phyloP scores from a whole-genome alignment of 805 yeast genomes.

The Candida pseudoglaebosa region DNA sequence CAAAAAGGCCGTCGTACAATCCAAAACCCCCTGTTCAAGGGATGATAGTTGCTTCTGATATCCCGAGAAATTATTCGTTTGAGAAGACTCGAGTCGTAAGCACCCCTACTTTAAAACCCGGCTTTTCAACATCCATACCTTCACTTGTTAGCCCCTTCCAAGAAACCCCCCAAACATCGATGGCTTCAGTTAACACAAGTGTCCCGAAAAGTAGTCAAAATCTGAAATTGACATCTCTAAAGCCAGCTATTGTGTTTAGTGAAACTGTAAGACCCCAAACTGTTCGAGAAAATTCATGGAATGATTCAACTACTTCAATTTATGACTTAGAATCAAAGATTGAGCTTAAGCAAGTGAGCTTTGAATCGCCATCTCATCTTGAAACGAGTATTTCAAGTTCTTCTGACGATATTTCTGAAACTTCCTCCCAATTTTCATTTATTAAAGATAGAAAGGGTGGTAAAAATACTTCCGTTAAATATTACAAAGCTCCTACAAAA shows the following conservation, averaged over 20 bases:
- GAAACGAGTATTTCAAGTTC: not conserved
- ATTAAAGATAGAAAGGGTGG: constrained; percentile 39
- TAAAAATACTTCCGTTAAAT: constrained; percentile 41
- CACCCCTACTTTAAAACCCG: not conserved
- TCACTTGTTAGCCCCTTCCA: not conserved
- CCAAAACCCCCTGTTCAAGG: not conserved
- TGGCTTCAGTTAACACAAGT: not conserved
- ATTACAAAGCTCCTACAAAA: constrained; percentile 31
- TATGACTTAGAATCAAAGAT: constrained; percentile 12
- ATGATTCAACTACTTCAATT: constrained; percentile 6
- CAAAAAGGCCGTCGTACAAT: not conserved
- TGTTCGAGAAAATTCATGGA: not conserved
- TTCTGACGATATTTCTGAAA: constrained; percentile 10
- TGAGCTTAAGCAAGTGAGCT: constrained; percentile 10
- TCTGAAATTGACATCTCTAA: not conserved
- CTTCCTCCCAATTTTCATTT: constrained; percentile 40
- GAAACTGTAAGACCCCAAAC: not conserved
- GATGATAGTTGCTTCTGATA: not conserved
- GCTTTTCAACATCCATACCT: constrained; percentile 2
- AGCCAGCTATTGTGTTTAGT: constrained; percentile 1
- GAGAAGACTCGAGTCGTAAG: not conserved
- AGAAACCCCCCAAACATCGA: constrained; percentile 2
- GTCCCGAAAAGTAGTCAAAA: not conserved
- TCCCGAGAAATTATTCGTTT: not conserved
- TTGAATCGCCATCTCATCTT: constrained; percentile 4